These are phyloP conservation scores for Gossypium longicalyx DNA, from an alignment of 345 rosid genomes.

Conservation along the genomic window DNA sequence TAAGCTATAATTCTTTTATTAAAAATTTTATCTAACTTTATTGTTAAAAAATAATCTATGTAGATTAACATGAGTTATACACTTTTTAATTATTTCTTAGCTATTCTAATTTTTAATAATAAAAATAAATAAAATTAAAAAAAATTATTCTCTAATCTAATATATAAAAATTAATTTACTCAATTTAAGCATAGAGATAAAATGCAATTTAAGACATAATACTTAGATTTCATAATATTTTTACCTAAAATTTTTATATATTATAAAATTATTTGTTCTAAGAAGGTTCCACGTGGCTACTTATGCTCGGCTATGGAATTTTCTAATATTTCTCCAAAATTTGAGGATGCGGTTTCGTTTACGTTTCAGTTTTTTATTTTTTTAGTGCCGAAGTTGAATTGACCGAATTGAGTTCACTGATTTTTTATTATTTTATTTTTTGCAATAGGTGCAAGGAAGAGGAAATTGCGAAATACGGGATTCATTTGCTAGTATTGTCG, in stretches of 20 bases:
- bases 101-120: too few relatives aligned
- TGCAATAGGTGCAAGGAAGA: constrained; percentile 50
- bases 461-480: constrained; percentile 60
- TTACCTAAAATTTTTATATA: too few relatives aligned
- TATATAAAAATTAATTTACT: too few relatives aligned
- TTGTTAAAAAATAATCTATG: too few relatives aligned
- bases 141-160: fast-evolving
- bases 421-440: background rate
- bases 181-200: too few relatives aligned
- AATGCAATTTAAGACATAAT: too few relatives aligned
- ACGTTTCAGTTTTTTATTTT: background rate
- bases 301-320: constrained; percentile 10
- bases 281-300: constrained; percentile 4
- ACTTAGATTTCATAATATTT: too few relatives aligned
- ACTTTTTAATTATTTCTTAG: too few relatives aligned
- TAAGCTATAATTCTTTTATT: too few relatives aligned
- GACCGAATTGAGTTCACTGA: constrained; percentile 1
- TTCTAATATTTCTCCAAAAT: background rate
- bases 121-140: too few relatives aligned
- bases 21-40: too few relatives aligned
- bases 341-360: background rate
- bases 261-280: background rate
- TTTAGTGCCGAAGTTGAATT: background rate
- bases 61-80: too few relatives aligned
- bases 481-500: constrained; percentile 68